Evolutionary conservation across 139 green algal genomes (phyloP), one percentile per base, ranked within the genome.

Genomic region (Coelastrella sp.): DNA sequence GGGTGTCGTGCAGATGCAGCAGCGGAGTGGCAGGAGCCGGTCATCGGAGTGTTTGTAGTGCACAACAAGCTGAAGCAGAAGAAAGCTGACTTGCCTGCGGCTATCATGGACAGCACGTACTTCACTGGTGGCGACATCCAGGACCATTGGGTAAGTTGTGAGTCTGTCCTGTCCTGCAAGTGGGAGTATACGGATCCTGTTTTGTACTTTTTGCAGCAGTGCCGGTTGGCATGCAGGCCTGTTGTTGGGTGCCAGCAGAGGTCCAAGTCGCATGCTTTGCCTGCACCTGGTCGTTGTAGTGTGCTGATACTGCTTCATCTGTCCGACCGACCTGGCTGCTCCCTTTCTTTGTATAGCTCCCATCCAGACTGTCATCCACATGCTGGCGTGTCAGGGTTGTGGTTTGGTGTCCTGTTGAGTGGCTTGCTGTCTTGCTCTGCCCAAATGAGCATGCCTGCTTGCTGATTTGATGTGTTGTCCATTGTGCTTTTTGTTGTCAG

Each of bases 41-140:
- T 71, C 14, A 77, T 80, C 10, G 83, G 80, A 57, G 65, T 88
- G 54, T 88, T 88, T 80, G 83, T 88, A 16, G 83, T 88, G 22
- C 83, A 88, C 65, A 88, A 88, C 23, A 88, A 88, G 83, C 83
- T 88, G 7, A 88, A 88, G 83, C 22, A n/a, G 8, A 88, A 88
- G 65, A 88, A 79, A 16, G 65, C 64, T 22, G 54, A 80, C 14
- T 23, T 88, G 83, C 83, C 83, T 19, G 83, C 54, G 4, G 32
- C 14, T 3, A 47, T 88, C 20, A 88, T 79, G 64, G 2, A 58
- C 5, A 65, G 47, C 64, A 79, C 17, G 10, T 88, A 88, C 47
- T 88, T 88, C 65, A 79, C 22, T 20, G 83, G 66, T 58, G 83
- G 83, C 7, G 83, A 88, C 66, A 80, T 88, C 17, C 16, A 88